These are phyloP conservation scores for Rhododendron ovatum DNA, from an alignment of 148 eudicot species.

Conservation along the genomic window DNA sequence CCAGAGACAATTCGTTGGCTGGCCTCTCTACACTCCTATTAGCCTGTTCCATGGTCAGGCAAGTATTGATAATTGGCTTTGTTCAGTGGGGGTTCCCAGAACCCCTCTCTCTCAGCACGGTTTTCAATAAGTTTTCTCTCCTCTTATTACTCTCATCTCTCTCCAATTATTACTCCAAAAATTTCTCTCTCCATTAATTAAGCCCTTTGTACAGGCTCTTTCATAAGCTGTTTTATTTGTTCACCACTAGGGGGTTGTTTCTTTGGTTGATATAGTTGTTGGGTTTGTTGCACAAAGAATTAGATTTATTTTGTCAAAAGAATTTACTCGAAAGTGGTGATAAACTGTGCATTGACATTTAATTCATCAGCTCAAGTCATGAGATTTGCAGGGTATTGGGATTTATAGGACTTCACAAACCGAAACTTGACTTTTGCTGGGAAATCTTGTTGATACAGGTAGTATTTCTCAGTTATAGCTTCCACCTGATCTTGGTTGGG, in stretches of 20 bases:
- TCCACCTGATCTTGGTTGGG: background rate
- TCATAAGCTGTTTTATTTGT: background rate
- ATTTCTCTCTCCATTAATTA: no score
- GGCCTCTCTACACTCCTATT: background rate
- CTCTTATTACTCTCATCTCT: no score
- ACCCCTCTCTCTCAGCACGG: no score
- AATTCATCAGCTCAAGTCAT: no score
- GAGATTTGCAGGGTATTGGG: no score
- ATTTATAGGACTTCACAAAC: no score
- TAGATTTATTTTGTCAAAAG: background rate
- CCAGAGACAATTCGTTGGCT: background rate
- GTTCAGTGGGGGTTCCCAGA: no score
- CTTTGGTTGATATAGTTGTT: background rate
- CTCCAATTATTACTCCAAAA: no score
- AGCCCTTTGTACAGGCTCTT: background rate
- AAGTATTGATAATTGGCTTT: background rate
- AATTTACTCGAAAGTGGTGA: background rate
- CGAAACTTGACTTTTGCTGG: background rate
- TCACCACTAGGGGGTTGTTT: background rate
- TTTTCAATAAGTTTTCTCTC: no score
- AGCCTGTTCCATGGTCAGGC: background rate
- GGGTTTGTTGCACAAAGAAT: background rate
- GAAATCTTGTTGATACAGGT: no score
- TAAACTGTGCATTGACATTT: background rate
- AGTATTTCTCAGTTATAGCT: background rate